Evolutionary conservation across 805 yeast genomes (phyloP).

Genomic region (Yarrowia porcina): DNA sequence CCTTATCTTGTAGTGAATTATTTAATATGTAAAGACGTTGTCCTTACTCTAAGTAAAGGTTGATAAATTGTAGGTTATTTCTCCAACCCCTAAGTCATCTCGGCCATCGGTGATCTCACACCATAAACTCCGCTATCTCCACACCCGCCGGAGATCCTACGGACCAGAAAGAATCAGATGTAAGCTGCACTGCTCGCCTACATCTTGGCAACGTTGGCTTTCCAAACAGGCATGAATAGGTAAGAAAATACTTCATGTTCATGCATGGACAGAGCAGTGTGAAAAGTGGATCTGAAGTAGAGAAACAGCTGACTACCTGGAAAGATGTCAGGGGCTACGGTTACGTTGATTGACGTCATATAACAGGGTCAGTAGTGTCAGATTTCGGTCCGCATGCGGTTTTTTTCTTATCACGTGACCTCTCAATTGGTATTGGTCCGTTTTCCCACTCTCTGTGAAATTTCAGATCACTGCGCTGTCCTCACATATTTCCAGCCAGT

Average conservation of each 20-base stretch:
- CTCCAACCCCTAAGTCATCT: too few relatives aligned
- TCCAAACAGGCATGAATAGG: background rate
- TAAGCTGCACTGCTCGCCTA: constrained; percentile 10
- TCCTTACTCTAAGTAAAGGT: too few relatives aligned
- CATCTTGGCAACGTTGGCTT: constrained; percentile 11
- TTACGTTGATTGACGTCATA: background rate
- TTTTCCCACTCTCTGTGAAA: background rate
- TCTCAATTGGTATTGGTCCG: background rate
- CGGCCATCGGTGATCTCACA: background rate
- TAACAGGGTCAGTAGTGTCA: too few relatives aligned
- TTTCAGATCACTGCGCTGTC: background rate
- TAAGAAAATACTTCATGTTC: background rate
- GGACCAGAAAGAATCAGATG: background rate
- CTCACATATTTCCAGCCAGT: background rate
- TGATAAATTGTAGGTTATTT: too few relatives aligned
- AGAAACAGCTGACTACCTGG: background rate
- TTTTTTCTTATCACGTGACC: background rate
- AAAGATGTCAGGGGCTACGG: background rate
- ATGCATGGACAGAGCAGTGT: background rate
- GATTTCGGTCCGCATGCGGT: too few relatives aligned
- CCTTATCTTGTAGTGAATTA: too few relatives aligned
- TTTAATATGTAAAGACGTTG: too few relatives aligned
- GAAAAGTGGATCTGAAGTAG: background rate
- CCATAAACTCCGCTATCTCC: background rate
- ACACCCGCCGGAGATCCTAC: constrained; percentile 14